Evolutionary conservation across 2,329 filamentous ascomycete genomes (phyloP).

Genomic region (Monosporascus sp.): DNA sequence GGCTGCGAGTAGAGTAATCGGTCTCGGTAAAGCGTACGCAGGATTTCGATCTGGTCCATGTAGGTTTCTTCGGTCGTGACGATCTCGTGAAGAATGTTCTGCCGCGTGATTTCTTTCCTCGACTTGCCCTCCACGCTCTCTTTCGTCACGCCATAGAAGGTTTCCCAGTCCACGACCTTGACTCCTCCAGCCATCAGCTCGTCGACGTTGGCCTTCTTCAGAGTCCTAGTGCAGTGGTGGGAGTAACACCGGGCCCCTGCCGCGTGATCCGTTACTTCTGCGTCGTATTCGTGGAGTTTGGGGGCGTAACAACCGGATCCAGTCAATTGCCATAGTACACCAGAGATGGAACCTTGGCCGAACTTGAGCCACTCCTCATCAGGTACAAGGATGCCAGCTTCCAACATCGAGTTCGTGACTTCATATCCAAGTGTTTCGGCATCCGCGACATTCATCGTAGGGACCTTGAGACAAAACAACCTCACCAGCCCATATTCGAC

Average conservation of each 20-base stretch:
- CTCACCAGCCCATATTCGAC: constrained; percentile 84
- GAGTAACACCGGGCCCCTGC: constrained; percentile 82
- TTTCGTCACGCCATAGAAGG: constrained; percentile 79
- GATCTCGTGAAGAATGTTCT: constrained; percentile 94
- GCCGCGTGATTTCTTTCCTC: constrained; percentile 86
- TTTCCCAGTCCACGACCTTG: constrained; percentile 79
- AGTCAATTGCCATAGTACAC: constrained; percentile 89
- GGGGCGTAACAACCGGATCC: constrained; percentile 88
- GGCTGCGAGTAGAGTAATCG: constrained; percentile 68
- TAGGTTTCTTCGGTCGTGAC: constrained; percentile 89
- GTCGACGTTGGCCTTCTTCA: constrained; percentile 90
- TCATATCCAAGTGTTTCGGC: constrained; percentile 78
- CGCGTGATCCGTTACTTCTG: constrained; percentile 36
- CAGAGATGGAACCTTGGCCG: constrained; percentile 72
- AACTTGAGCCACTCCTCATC: constrained; percentile 99
- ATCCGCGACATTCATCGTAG: constrained; percentile 97
- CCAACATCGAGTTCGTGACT: constrained; percentile 76
- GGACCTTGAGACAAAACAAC: constrained; percentile 89
- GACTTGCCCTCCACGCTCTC: constrained; percentile 66
- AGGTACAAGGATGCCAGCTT: constrained; percentile 69
- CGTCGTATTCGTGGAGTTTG: constrained; percentile 64
- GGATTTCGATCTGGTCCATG: constrained; percentile 82
- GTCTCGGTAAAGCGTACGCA: constrained; percentile 81
- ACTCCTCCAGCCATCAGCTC: constrained; percentile 64
- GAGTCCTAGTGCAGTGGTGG: constrained; percentile 84